These are phyloP conservation scores for Arctium lappa DNA, from an alignment of 129 eudicot genomes.

Conservation along the genomic window DNA sequence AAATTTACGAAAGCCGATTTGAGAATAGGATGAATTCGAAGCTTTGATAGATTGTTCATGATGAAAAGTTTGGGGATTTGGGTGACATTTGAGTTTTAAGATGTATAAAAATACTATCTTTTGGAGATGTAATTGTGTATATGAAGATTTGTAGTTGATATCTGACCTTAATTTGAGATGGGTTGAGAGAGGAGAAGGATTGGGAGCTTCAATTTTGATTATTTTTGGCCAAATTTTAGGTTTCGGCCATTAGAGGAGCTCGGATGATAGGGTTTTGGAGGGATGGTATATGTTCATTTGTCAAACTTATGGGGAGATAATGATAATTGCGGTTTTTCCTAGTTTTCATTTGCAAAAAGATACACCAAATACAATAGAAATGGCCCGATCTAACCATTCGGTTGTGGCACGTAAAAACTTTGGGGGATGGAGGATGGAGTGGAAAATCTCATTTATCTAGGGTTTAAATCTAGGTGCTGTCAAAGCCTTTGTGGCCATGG, in stretches of 20 bases:
- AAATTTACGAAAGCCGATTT: constrained; percentile 33
- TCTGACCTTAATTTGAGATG: constrained; percentile 22
- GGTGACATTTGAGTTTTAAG: background rate
- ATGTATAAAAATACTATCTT: constrained; percentile 16
- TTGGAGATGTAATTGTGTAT: background rate
- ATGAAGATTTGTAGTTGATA: background rate
- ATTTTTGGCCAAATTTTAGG: background rate
- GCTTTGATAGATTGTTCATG: constrained; percentile 45
- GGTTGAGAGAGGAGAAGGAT: background rate
- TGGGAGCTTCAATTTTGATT: constrained; percentile 13
- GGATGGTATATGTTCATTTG: constrained; percentile 4
- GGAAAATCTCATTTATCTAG: too few relatives aligned
- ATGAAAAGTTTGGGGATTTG: background rate
- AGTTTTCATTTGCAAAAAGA: background rate
- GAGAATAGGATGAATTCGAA: constrained; percentile 19
- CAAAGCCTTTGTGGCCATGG: too few relatives aligned
- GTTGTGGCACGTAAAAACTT: too few relatives aligned
- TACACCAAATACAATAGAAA: background rate
- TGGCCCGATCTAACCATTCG: too few relatives aligned
- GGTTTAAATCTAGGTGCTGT: too few relatives aligned
- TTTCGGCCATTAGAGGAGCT: constrained; percentile 20
- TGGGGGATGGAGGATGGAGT: too few relatives aligned
- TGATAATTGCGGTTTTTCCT: background rate
- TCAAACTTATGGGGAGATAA: background rate
- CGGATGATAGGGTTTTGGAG: constrained; percentile 21